Evolutionary conservation across 768 basidiomycete genomes (phyloP).

Genomic region (Collybia sp.): DNA sequence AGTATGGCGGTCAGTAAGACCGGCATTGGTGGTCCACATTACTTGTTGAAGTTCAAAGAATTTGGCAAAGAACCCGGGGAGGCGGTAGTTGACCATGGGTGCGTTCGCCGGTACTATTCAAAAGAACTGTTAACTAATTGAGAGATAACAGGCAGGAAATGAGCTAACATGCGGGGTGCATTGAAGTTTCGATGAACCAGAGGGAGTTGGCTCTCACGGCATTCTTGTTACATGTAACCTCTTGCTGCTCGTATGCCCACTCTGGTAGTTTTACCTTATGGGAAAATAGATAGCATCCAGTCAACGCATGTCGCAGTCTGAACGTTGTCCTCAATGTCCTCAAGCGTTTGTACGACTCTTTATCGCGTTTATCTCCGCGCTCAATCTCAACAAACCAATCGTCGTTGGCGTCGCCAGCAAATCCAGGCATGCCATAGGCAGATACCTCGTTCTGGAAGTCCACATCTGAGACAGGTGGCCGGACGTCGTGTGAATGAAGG

Average conservation of each 20-base stretch:
- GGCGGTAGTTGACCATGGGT: conserved; percentile 82
- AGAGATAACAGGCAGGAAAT: background rate
- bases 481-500: conserved; percentile 92
- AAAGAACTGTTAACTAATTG: background rate
- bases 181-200: conserved; percentile 91
- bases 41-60: conserved; percentile 90
- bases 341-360: conserved; percentile 63
- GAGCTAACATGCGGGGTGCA: conserved; percentile 62
- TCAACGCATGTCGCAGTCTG: conserved; percentile 76
- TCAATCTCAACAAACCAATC: conserved; percentile 91
- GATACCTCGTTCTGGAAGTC: conserved; percentile 99
- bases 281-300: conserved; percentile 95
- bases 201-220: conserved; percentile 84
- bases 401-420: conserved; percentile 87
- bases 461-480: conserved; percentile 93
- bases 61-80: conserved; percentile 87
- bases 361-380: conserved; percentile 57
- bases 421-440: conserved; percentile 85
- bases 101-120: conserved; percentile 64
- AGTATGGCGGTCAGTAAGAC: conserved; percentile 89
- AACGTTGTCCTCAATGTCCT: conserved; percentile 81
- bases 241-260: conserved; percentile 98
- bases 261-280: conserved; percentile 98
- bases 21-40: conserved; percentile 97
- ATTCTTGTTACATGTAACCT: conserved; percentile 99